Percentiles rank a stretch among this genome's conserved stretches.
phyloP scores from a whole-genome alignment of 192 early-diverging fungal species.

The Phycomyces blakesleeanus region DNA sequence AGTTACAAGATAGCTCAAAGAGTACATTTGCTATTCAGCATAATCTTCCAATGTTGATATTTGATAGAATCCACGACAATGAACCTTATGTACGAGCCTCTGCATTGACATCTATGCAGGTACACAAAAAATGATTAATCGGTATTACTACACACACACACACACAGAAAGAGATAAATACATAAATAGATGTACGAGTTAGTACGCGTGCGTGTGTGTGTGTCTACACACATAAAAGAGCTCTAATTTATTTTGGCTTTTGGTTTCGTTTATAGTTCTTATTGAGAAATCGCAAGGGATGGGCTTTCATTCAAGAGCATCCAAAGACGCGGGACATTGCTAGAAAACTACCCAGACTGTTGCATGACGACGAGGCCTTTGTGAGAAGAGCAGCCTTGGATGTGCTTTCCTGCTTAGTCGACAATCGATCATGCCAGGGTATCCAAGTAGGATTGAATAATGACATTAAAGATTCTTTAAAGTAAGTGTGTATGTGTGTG shows the following conservation, averaged over 20 bases:
- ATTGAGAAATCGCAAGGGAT: constrained; percentile 42
- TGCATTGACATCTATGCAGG: constrained; percentile 40
- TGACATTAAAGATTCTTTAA: constrained; percentile 27
- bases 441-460: constrained; percentile 35
- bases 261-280: constrained; percentile 25
- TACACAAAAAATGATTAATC: too few relatives aligned
- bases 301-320: constrained; percentile 43
- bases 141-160: too few relatives aligned
- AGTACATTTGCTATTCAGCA: constrained; percentile 41
- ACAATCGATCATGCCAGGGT: constrained; percentile 43
- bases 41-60: constrained; percentile 33
- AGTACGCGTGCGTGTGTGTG: too few relatives aligned
- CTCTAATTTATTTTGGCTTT: too few relatives aligned
- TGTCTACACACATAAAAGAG: background rate
- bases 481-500: background rate
- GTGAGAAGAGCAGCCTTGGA: constrained; percentile 51
- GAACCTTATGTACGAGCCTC: constrained; percentile 55
- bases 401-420: constrained; percentile 44
- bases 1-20: constrained; percentile 16
- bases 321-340: constrained; percentile 31
- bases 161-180: too few relatives aligned
- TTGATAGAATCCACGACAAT: constrained; percentile 41
- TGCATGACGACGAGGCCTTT: constrained; percentile 49
- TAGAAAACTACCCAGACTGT: constrained; percentile 37
- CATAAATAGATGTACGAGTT: too few relatives aligned